These are phyloP conservation scores for Microsporum audouinii DNA, from an alignment of 2,329 filamentous ascomycete genomes.

Conservation along the genomic window DNA sequence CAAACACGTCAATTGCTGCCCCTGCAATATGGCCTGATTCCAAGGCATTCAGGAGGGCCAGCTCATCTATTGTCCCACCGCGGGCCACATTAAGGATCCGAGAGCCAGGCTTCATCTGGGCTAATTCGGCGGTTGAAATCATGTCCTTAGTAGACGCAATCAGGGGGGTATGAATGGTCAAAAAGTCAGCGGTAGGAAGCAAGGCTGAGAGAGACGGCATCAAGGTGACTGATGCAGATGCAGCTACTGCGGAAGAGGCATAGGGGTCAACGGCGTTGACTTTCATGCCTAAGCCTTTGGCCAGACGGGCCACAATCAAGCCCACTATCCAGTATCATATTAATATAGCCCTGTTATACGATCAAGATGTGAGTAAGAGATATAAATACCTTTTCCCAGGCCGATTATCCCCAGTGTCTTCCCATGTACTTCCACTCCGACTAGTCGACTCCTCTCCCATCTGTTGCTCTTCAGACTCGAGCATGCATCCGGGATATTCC, in stretches of 20 bases:
- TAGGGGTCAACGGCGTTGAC: slow-evolving; percentile 67
- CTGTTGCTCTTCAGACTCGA: slow-evolving; percentile 57
- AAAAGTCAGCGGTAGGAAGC: slow-evolving; percentile 57
- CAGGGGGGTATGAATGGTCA: slow-evolving; percentile 72
- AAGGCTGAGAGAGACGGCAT: slow-evolving; percentile 49
- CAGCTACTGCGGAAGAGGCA: slow-evolving; percentile 60
- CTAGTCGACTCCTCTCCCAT: slow-evolving; percentile 64
- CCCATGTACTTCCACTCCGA: slow-evolving; percentile 65
- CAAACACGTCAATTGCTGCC: slow-evolving; percentile 71
- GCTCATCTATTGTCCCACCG: slow-evolving; percentile 70
- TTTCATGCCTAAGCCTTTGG: slow-evolving; percentile 64
- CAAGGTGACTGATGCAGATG: slow-evolving; percentile 54
- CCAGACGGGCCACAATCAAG: slow-evolving; percentile 67
- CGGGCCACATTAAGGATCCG: slow-evolving; percentile 68
- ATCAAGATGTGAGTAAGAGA: background rate
- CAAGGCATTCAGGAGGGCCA: slow-evolving; percentile 57
- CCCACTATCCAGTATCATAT: slow-evolving; percentile 43
- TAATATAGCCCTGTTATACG: background rate
- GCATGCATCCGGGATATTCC: slow-evolving; percentile 61
- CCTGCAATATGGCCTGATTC: slow-evolving; percentile 61
- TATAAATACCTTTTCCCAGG: slow-evolving; percentile 54
- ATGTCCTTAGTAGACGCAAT: slow-evolving; percentile 66
- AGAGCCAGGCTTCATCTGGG: slow-evolving; percentile 60
- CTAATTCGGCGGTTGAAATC: slow-evolving; percentile 55
- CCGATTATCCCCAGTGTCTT: slow-evolving; percentile 69